These are phyloP conservation scores for Penicillium taxi DNA, from an alignment of 495 filamentous ascomycete genomes.

Conservation along the genomic window DNA sequence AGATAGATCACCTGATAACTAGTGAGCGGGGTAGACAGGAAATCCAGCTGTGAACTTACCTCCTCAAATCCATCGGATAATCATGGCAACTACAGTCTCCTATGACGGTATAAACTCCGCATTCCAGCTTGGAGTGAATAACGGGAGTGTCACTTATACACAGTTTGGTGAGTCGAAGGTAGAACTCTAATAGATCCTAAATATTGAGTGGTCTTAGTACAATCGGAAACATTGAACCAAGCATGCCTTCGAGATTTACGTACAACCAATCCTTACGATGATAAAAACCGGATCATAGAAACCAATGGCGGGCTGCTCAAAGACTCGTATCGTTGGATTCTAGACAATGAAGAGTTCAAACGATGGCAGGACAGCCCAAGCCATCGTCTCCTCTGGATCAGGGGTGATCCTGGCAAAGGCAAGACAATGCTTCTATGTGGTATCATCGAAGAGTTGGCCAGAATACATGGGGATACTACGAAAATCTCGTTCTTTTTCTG, in stretches of 20 bases:
- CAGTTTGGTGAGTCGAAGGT: constrained; percentile 1
- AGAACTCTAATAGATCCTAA: neutral
- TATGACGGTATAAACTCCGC: neutral
- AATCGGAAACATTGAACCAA: constrained; percentile 4
- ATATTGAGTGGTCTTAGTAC: constrained; percentile 1
- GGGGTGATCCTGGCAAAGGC: constrained; percentile 22
- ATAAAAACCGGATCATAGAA: constrained; percentile 24
- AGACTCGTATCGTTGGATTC: constrained; percentile 38
- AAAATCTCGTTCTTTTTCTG: constrained; percentile 43
- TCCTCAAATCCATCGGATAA: neutral
- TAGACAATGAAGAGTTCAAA: constrained; percentile 29
- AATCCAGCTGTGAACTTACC: neutral
- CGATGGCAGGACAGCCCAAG: constrained; percentile 7
- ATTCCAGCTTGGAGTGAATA: neutral
- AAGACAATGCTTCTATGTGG: constrained; percentile 39
- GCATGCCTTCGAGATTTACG: constrained; percentile 6
- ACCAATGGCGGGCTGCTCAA: constrained; percentile 27
- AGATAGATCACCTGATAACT: constrained; percentile 5
- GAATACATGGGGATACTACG: neutral
- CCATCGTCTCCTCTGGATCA: constrained; percentile 18
- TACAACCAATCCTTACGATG: constrained; percentile 30
- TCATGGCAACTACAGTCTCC: constrained; percentile 3
- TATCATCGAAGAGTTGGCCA: constrained; percentile 31
- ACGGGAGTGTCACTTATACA: neutral
- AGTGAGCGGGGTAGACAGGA: constrained; percentile 3